Conservation (phyloP, 1,139 yeast species). For the Suhomyces bribrorum region DNA sequence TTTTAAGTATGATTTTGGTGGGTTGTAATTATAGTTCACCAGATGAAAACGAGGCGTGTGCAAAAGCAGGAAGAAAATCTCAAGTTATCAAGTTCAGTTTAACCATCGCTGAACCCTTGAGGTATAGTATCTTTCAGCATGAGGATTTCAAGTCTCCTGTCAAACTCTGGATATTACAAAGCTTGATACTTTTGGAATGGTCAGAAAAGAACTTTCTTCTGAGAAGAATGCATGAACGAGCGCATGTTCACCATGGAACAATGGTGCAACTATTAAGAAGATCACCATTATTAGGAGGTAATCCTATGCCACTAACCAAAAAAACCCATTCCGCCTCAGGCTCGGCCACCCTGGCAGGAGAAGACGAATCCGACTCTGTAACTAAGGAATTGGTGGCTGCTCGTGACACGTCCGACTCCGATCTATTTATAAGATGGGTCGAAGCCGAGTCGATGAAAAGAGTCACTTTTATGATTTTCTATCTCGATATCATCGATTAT, state of each 20-base stretch:
- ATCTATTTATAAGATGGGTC: constrained; percentile 59
- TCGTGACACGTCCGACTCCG: constrained; percentile 27
- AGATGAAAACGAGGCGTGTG: constrained; percentile 14
- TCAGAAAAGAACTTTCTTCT: constrained; percentile 65
- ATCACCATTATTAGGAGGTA: constrained; percentile 73
- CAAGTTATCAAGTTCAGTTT: constrained; percentile 26
- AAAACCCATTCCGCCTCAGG: constrained; percentile 23
- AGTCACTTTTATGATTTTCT: constrained; percentile 77
- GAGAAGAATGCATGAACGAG: constrained; percentile 67
- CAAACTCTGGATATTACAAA: constrained; percentile 65
- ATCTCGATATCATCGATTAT: constrained; percentile 78
- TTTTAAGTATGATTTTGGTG: constrained; percentile 58
- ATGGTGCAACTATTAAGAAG: constrained; percentile 71
- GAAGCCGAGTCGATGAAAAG: constrained; percentile 78
- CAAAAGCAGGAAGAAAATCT: constrained; percentile 20
- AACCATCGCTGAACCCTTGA: constrained; percentile 56
- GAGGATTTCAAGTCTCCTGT: constrained; percentile 62
- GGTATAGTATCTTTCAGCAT: constrained; percentile 62
- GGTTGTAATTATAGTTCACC: constrained; percentile 43
- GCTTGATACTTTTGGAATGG: constrained; percentile 61
- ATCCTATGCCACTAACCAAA: constrained; percentile 41
- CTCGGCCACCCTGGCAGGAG: constrained; percentile 31
- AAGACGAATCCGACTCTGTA: constrained; percentile 32
- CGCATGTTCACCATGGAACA: constrained; percentile 76
- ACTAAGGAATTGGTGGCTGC: constrained; percentile 18